Evolutionary conservation across 2,329 filamentous ascomycete genomes (phyloP).

Genomic region (Eurotiales sp.): DNA sequence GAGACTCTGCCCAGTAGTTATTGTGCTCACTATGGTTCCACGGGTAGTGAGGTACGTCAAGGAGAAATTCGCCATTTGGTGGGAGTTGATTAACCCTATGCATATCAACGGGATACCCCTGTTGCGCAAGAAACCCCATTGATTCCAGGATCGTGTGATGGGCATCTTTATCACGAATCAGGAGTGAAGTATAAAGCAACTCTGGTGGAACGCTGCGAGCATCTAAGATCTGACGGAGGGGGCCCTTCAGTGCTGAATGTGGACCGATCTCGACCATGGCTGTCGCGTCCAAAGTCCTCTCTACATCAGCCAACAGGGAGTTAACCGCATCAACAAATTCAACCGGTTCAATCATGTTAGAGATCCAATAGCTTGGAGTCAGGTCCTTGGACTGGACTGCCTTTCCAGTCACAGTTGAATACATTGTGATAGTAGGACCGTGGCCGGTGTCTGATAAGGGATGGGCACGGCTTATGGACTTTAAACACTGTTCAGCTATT

Average conservation of each 20-base stretch:
- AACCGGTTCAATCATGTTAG: slow-evolving; percentile 29
- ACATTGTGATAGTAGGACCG: slow-evolving; percentile 22
- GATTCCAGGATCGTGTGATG: background rate
- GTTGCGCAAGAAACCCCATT: background rate
- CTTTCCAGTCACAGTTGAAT: slow-evolving; percentile 23
- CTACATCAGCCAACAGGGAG: background rate
- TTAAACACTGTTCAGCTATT: too few species aligned
- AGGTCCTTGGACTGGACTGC: slow-evolving; percentile 15
- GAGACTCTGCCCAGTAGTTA: slow-evolving; percentile 19
- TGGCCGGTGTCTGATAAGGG: too few species aligned
- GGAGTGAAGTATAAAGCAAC: background rate
- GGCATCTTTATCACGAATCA: background rate
- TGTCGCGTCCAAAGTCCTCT: slow-evolving; percentile 3
- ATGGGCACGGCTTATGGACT: too few species aligned
- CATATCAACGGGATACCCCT: background rate
- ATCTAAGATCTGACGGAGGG: slow-evolving; percentile 25
- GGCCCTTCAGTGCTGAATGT: slow-evolving; percentile 26
- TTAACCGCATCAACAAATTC: slow-evolving; percentile 22
- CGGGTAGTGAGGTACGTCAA: too few species aligned
- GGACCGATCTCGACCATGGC: slow-evolving; percentile 28
- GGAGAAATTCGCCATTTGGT: background rate
- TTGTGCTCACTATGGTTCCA: background rate
- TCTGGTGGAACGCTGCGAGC: background rate
- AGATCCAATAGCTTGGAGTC: slow-evolving; percentile 25
- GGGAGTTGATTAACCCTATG: background rate